A percentile compares a stretch with the other conserved stretches of the same genome.
phyloP scores from a whole-genome alignment of 139 green algal species.

The Diplosphaera chodatii region DNA sequence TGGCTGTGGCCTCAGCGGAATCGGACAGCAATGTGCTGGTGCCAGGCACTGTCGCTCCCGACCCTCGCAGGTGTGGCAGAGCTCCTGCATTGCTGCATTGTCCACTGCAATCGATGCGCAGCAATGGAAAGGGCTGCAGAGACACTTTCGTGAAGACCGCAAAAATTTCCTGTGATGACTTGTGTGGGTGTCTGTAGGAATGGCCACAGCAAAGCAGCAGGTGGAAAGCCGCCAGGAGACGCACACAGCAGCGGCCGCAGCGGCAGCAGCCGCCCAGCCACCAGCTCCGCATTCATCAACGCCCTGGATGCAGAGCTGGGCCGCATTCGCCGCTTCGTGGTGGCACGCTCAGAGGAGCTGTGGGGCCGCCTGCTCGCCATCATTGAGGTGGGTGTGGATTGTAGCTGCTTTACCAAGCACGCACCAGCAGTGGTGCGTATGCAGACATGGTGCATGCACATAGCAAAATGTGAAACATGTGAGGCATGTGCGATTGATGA shows the following conservation, averaged over 20 bases:
- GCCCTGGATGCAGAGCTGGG: constrained; percentile 16
- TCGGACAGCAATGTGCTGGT: not conserved
- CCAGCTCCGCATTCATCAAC: constrained; percentile 4
- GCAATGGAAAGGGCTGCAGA: no score
- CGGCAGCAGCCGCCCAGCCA: not conserved
- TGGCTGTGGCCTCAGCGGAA: not conserved
- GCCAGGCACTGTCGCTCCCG: not conserved
- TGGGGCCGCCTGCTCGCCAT: constrained; percentile 30
- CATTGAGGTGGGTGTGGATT: not conserved
- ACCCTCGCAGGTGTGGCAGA: not conserved
- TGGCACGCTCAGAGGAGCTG: constrained; percentile 20
- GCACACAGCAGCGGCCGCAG: not conserved
- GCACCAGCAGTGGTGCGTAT: no score
- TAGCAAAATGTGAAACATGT: not conserved
- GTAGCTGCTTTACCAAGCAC: no score
- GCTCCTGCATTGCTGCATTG: no score
- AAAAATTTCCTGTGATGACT: no score
- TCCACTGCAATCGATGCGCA: no score
- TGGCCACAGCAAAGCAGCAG: not conserved
- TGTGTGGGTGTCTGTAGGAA: not conserved
- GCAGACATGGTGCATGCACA: not conserved
- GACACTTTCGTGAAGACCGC: no score
- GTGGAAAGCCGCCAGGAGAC: not conserved
- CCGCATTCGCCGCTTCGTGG: constrained; percentile 20
- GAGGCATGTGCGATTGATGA: no score